Conservation (phyloP, 2,329 filamentous ascomycete genomes). For the Acrocalymma vagum region DNA sequence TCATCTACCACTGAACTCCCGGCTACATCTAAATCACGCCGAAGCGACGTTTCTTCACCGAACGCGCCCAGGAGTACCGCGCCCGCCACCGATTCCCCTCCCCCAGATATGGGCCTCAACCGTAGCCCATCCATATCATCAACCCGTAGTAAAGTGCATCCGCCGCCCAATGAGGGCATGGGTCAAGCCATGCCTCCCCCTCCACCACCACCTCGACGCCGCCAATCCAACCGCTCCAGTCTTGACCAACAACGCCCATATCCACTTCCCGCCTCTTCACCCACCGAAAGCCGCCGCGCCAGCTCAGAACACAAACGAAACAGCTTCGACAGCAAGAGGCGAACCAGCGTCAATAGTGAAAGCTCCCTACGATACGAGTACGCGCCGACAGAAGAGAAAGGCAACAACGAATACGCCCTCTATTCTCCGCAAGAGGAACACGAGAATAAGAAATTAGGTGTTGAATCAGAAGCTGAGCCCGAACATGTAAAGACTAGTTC, state of each 20-base stretch:
- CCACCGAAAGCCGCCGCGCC: slow-evolving; percentile 35
- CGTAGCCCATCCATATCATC: slow-evolving; percentile 40
- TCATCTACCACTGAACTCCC: slow-evolving; percentile 41
- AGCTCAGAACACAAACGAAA: slow-evolving; percentile 32
- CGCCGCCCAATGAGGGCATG: slow-evolving; percentile 36
- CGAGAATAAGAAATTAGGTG: slow-evolving; percentile 15
- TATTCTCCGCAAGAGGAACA: slow-evolving; percentile 38
- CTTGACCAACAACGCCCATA: slow-evolving; percentile 39
- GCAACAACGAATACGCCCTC: slow-evolving; percentile 28
- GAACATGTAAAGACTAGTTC: slow-evolving; percentile 24
- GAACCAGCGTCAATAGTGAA: slow-evolving; percentile 43
- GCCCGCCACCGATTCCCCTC: slow-evolving; percentile 31
- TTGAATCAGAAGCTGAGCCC: not conserved
- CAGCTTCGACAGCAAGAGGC: slow-evolving; percentile 38
- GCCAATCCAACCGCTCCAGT: slow-evolving; percentile 42
- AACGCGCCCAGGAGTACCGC: slow-evolving; percentile 34
- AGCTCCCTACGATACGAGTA: slow-evolving; percentile 38
- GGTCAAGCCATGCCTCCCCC: slow-evolving; percentile 31
- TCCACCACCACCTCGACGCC: slow-evolving; percentile 40
- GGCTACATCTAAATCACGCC: slow-evolving; percentile 24
- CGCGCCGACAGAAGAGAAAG: slow-evolving; percentile 22
- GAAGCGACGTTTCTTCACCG: slow-evolving; percentile 28
- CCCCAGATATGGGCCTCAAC: slow-evolving; percentile 23
- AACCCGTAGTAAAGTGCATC: slow-evolving; percentile 28
- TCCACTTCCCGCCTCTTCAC: slow-evolving; percentile 25